Conservation (phyloP, 106 monocot genomes). For the Phalaenopsis aphrodite region DNA sequence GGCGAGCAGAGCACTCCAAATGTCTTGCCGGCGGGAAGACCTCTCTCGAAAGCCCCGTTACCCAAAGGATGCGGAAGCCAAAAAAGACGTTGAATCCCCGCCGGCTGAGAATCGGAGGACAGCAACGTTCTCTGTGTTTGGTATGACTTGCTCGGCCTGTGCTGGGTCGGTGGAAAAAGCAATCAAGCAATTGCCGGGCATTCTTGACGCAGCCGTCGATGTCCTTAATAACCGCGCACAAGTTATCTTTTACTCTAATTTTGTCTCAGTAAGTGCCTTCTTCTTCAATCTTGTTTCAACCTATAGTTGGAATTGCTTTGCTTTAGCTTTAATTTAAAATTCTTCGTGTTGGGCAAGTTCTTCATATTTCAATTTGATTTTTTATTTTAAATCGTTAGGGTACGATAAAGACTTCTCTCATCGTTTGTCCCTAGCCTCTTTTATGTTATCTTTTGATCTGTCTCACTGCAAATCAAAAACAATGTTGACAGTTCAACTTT, state of each 20-base stretch:
- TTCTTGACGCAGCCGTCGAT: constrained; percentile 74
- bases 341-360: not conserved
- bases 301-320: not conserved
- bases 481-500: too few species aligned
- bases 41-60: constrained; percentile 47
- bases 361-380: too few species aligned
- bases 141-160: constrained; percentile 83
- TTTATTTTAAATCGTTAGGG: too few species aligned
- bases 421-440: too few species aligned
- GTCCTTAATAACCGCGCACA: constrained; percentile 60
- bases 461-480: too few species aligned
- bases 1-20: constrained; percentile 13
- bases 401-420: too few species aligned
- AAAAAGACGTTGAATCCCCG: constrained; percentile 6
- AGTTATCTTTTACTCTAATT: constrained; percentile 57
- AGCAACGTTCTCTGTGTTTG: constrained; percentile 49
- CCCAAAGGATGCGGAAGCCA: constrained; percentile 16
- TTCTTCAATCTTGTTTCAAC: not conserved
- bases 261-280: constrained; percentile 50
- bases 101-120: constrained; percentile 13
- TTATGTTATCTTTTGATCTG: too few species aligned
- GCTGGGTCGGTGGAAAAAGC: constrained; percentile 86
- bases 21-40: constrained; percentile 26
- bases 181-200: constrained; percentile 72
- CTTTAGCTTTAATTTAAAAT: not conserved